Evolutionary conservation across 345 rosid genomes (phyloP).

Genomic region (Brassica napus): DNA sequence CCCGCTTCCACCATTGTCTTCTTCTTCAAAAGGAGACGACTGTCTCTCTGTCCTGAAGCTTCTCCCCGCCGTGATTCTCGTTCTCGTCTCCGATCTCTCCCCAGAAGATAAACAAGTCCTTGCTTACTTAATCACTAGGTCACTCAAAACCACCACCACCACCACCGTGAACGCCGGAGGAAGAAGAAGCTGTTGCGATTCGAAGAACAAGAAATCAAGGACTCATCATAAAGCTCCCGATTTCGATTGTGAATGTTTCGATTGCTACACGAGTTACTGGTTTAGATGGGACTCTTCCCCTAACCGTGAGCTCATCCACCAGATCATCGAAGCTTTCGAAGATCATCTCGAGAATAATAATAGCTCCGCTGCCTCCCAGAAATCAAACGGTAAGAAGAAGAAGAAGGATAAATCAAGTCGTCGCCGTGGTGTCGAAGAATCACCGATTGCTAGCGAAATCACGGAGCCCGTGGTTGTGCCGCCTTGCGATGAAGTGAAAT

Average conservation of each 20-base stretch:
- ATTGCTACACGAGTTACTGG: conserved; percentile 84
- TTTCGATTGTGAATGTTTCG: conserved; percentile 72
- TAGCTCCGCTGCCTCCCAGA: conserved; percentile 34
- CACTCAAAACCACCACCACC: conserved; percentile 52
- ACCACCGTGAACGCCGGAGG: background rate
- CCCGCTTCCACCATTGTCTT: background rate
- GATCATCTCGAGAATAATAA: conserved; percentile 58
- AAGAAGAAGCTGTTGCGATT: background rate
- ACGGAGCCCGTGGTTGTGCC: background rate
- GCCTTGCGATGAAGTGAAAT: background rate
- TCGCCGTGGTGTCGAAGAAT: background rate
- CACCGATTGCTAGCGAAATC: background rate
- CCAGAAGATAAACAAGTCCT: conserved; percentile 71
- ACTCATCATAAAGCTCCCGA: conserved; percentile 33
- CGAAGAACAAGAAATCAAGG: background rate
- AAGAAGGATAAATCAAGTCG: conserved; percentile 28
- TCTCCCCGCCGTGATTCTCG: conserved; percentile 63
- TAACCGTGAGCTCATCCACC: conserved; percentile 72
- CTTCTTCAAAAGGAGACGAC: conserved; percentile 35
- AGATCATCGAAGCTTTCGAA: conserved; percentile 80
- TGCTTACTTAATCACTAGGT: conserved; percentile 72
- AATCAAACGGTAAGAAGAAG: conserved; percentile 36
- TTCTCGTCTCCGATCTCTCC: conserved; percentile 65
- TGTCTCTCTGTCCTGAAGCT: conserved; percentile 53
- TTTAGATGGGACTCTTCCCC: conserved; percentile 78